phyloP scores from a whole-genome alignment of 129 eudicot genomes.

The Artemisia annua region DNA sequence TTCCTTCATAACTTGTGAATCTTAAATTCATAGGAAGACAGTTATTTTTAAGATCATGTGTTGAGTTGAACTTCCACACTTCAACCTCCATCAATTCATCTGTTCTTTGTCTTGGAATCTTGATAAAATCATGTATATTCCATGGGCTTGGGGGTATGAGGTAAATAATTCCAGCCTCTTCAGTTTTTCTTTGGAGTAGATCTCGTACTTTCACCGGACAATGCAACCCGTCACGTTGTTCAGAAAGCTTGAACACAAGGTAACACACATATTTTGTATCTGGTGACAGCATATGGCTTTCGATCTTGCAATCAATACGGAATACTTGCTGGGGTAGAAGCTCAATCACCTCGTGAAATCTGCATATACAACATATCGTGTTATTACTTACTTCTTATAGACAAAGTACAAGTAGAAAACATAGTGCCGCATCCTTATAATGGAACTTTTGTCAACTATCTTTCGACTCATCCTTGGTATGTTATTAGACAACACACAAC shows the following conservation, averaged over 20 bases:
- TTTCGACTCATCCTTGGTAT: not conserved
- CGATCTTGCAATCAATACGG: not conserved
- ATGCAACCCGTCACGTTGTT: too few relatives aligned
- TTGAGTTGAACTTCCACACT: not conserved
- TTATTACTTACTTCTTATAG: not conserved
- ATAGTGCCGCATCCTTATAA: too few relatives aligned
- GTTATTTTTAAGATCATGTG: not conserved
- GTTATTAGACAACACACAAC: not conserved
- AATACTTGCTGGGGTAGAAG: not conserved
- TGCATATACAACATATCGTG: not conserved
- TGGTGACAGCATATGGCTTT: not conserved
- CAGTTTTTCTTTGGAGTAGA: not conserved
- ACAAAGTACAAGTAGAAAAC: too few relatives aligned
- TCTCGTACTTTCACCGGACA: too few relatives aligned
- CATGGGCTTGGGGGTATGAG: not conserved
- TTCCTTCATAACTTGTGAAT: not conserved
- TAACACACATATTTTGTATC: not conserved
- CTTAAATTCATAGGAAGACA: not conserved
- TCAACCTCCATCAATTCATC: too few relatives aligned
- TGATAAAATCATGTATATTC: not conserved
- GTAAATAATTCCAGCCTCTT: not conserved
- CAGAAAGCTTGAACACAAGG: too few relatives aligned
- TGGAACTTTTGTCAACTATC: not conserved
- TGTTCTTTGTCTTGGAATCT: not conserved
- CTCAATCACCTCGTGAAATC: not conserved